Evolutionary conservation across 2,329 filamentous ascomycete genomes (phyloP).

Genomic region (Colletotrichum limetticola): DNA sequence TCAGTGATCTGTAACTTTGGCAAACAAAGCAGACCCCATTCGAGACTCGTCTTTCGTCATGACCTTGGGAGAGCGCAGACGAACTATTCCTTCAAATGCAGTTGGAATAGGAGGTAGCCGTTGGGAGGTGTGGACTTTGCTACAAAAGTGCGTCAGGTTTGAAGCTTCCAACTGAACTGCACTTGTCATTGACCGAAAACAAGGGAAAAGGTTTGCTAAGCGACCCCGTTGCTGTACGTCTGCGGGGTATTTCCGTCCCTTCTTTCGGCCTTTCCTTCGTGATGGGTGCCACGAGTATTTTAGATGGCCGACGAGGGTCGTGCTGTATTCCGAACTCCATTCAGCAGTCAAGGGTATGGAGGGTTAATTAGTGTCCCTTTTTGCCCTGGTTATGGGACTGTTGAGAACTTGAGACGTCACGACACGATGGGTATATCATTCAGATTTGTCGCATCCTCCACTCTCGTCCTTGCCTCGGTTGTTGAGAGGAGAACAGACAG

Average conservation of each 20-base stretch:
- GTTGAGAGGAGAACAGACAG: background rate
- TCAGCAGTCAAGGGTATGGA: background rate
- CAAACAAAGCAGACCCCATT: background rate
- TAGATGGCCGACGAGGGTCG: too few species aligned
- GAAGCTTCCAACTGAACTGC: constrained; percentile 8
- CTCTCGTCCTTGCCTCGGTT: background rate
- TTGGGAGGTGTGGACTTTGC: background rate
- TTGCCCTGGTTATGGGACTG: background rate
- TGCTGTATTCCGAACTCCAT: too few species aligned
- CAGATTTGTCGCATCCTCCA: background rate
- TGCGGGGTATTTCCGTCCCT: constrained; percentile 29
- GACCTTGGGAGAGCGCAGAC: background rate
- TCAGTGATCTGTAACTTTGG: background rate
- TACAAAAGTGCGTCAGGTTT: background rate
- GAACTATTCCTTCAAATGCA: background rate
- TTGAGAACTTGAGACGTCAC: background rate
- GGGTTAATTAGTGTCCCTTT: background rate
- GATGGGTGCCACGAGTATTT: constrained; percentile 17
- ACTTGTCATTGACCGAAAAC: constrained; percentile 12
- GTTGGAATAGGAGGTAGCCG: background rate
- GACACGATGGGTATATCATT: background rate
- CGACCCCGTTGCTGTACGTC: constrained; percentile 20
- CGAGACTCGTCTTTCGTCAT: background rate
- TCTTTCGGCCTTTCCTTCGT: constrained; percentile 21
- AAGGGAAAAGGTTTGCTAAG: constrained; percentile 20